Percentiles rank a stretch among this genome's conserved stretches.
Conservation (phyloP, 1,139 yeast species). For the Yamadazyma triangularis region DNA sequence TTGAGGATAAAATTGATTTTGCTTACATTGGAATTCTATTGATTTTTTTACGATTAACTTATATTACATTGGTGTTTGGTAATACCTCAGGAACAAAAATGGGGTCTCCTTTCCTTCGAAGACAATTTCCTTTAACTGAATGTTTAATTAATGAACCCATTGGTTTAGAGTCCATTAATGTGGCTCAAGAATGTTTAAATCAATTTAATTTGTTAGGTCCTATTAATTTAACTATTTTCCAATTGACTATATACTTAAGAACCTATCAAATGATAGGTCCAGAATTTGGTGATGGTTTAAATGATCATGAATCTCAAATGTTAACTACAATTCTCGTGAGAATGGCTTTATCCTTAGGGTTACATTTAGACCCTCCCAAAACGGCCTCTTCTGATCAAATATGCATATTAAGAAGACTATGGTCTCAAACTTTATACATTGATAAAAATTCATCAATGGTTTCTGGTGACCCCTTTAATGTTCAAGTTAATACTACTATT, state of each 20-base stretch:
- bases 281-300: conserved; percentile 4
- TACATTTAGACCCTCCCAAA: conserved; percentile 39
- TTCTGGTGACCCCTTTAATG: not conserved
- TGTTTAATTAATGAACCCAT: conserved; percentile 12
- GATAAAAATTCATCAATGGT: not conserved
- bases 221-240: conserved; percentile 4
- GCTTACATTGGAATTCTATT: conserved; percentile 21
- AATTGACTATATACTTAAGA: conserved; percentile 6
- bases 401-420: not conserved
- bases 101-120: too few species aligned
- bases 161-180: conserved; percentile 27
- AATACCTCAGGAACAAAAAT: too few species aligned
- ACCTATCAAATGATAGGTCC: conserved; percentile 6
- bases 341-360: conserved; percentile 41
- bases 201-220: conserved; percentile 24
- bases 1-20: conserved; percentile 14
- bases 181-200: conserved; percentile 33
- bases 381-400: too few species aligned
- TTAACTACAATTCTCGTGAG: conserved; percentile 21
- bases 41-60: conserved; percentile 18
- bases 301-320: not conserved
- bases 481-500: not conserved
- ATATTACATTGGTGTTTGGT: too few species aligned
- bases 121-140: too few species aligned
- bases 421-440: not conserved